A percentile compares a stretch with the other conserved stretches of the same genome.
Conservation (phyloP, 768 basidiomycete genomes). For the Inosperma sp. region DNA sequence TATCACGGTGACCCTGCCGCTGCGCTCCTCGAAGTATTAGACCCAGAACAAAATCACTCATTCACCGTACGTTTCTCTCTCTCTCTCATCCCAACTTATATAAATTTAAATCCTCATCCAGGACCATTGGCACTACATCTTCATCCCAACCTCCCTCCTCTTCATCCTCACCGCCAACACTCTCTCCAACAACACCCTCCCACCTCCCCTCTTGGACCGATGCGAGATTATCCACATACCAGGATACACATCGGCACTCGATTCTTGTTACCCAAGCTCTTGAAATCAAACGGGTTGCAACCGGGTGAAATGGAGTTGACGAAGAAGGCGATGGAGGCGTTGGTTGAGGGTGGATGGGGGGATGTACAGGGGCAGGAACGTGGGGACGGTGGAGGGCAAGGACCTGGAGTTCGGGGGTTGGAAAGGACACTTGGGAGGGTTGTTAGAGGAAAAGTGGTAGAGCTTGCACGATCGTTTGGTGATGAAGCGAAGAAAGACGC, state of each 20-base stretch:
- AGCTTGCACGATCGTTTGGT: slow-evolving; percentile 73
- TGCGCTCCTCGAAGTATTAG: slow-evolving; percentile 85
- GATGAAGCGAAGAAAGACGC: slow-evolving; percentile 23
- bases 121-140: slow-evolving; percentile 94
- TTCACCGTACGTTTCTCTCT: slow-evolving; percentile 53
- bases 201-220: slow-evolving; percentile 82
- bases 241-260: slow-evolving; percentile 83
- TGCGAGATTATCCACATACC: slow-evolving; percentile 78
- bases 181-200: slow-evolving; percentile 83
- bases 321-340: slow-evolving; percentile 62
- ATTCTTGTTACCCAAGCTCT: slow-evolving; percentile 87
- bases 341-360: too few species aligned
- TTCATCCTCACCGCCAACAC: slow-evolving; percentile 94
- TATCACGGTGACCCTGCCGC: slow-evolving; percentile 92
- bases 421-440: slow-evolving; percentile 85
- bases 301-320: slow-evolving; percentile 57
- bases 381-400: too few species aligned
- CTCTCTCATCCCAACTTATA: background rate
- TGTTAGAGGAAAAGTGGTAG: slow-evolving; percentile 89
- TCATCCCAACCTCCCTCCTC: slow-evolving; percentile 81
- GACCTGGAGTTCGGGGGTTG: slow-evolving; percentile 86
- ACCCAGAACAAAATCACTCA: slow-evolving; percentile 87
- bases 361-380: too few species aligned
- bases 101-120: slow-evolving; percentile 24
- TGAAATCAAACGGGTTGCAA: slow-evolving; percentile 70